Evolutionary conservation across 257 asterid species (phyloP).

Genomic region (Penstemon davidsonii): DNA sequence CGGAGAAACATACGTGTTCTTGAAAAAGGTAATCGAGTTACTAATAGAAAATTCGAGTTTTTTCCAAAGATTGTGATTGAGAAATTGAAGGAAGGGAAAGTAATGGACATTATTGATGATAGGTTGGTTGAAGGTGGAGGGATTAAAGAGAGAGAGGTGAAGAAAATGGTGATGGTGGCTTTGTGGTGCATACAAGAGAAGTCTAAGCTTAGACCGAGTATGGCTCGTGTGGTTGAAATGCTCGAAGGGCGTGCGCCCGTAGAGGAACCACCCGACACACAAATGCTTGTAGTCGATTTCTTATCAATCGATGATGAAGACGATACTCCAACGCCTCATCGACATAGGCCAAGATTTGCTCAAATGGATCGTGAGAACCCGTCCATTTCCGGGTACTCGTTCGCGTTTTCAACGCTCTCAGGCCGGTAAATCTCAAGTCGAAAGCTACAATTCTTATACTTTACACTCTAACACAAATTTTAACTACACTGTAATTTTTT

Average conservation of each 20-base stretch:
- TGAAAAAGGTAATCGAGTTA: constrained; percentile 26
- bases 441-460: neutral
- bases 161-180: constrained; percentile 50
- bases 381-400: constrained; percentile 41
- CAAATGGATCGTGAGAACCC: constrained; percentile 34
- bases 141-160: constrained; percentile 42
- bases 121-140: constrained; percentile 44
- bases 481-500: too few relatives aligned
- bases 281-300: constrained; percentile 54
- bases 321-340: neutral
- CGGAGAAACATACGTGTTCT: constrained; percentile 41
- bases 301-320: constrained; percentile 37
- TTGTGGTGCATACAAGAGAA: constrained; percentile 84
- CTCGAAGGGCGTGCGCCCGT: constrained; percentile 55
- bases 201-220: constrained; percentile 62
- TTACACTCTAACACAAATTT: too few relatives aligned
- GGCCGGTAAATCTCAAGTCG: constrained; percentile 39
- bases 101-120: constrained; percentile 64
- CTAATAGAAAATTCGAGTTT: constrained; percentile 49
- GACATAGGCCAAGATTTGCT: constrained; percentile 30
- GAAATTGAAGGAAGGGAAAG: constrained; percentile 53
- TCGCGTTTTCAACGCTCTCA: constrained; percentile 43
- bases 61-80: constrained; percentile 62
- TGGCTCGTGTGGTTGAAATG: constrained; percentile 81
- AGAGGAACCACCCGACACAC: constrained; percentile 53